Conservation (phyloP, 176 grass and related monocot species). For the Elaeis guineensis region DNA sequence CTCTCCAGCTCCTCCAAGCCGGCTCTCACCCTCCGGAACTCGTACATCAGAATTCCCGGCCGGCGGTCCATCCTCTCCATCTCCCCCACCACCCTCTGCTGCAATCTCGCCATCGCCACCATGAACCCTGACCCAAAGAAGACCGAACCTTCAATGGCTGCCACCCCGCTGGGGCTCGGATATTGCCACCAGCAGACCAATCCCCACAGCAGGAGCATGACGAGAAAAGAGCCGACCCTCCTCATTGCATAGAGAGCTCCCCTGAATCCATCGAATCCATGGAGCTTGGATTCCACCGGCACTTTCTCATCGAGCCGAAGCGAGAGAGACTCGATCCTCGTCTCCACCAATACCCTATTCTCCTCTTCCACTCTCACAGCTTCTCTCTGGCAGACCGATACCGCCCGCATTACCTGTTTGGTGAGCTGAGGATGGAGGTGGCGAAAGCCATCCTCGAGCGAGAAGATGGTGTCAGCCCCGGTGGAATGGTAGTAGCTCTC, state of each 20-base stretch:
- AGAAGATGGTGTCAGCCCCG: neutral
- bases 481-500: constrained; percentile 1
- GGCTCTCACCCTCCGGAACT: neutral
- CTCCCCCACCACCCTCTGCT: constrained; percentile 6
- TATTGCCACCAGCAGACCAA: neutral
- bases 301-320: neutral
- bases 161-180: neutral
- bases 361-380: constrained; percentile 8
- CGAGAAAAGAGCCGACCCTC: constrained; percentile 6
- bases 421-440: neutral
- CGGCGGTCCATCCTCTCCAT: neutral
- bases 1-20: neutral
- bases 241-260: constrained; percentile 10
- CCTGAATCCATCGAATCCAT: constrained; percentile 13
- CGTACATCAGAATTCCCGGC: constrained; percentile 4
- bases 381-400: constrained; percentile 5
- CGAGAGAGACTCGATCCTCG: neutral
- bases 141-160: neutral
- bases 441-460: neutral
- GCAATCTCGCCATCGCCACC: constrained; percentile 3
- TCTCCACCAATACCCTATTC: constrained; percentile 12
- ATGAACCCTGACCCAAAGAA: neutral
- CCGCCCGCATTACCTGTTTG: constrained; percentile 1
- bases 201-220: constrained; percentile 7
- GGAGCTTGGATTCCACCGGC: neutral